Base-by-base conservation (phyloP, 768 basidiomycete genomes). In the Rhizopogon vinicolor region DNA sequence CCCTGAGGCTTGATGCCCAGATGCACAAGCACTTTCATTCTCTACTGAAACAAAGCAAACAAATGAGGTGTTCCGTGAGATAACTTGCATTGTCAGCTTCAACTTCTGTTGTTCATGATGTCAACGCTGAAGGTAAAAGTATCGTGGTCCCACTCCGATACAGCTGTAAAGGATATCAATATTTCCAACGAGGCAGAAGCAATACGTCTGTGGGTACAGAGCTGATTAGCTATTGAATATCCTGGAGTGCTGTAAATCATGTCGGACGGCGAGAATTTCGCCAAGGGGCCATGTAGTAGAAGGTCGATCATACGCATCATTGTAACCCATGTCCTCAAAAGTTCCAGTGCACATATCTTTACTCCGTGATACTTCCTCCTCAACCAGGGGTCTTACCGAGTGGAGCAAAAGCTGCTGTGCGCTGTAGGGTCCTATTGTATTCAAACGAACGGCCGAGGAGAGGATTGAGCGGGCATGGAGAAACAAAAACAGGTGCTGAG, bases 231-330 rank as follows among this genome's bases (percentile, higher is more conserved):
- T 90, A 72, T 99, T 99, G 78, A 99, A 99, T 60, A 98, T 93
- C 57, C 95, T 81, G 43, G 93, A 95, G 73, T 98, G 96, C 70
- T 94, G 91, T 64, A 93, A 73, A 73, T 98, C 96, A 70, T 99
- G 97, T 56, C 97, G 78, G 41, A 84, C 82, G 37, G 89, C 85
- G 29, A 98, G 77, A 41, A 98, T 88, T 72, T 99, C 97, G 16
- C 94, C 95, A 18, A 99, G 70, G 1, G 96, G 97, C 96, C 96
- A 98, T 14, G 92, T 98, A 63, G 86, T 93, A 39, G 88, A 87
- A 4, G 95, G 93, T 0, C 85, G 19, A 49, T 37, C 87, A 35
- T 74, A 62, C 10, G 74, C 64, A n/a, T 70, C 57, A 46, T 62
- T 64, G 59, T 50, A 22, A 41, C n/a, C n/a, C 41, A 12, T 41